Base-by-base conservation (phyloP, 257 asterid genomes). In the Solanum habrochaites region DNA sequence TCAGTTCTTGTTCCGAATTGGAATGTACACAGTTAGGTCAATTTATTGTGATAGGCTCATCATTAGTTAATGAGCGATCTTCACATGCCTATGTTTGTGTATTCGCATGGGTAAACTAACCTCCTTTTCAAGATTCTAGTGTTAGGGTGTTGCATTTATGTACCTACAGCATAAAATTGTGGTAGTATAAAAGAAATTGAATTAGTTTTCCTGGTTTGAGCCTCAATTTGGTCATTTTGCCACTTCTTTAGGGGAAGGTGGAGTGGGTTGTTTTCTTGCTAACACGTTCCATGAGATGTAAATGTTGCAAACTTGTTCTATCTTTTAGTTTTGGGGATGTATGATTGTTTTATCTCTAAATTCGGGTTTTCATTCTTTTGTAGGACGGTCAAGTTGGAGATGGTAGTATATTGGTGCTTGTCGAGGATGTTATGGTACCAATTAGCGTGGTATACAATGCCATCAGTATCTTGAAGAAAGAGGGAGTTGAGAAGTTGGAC, bases 401-500 rank as follows among this genome's bases (percentile, higher is more conserved):
- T 70, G 91, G 91, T 23, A 90, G 91, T 62, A 39, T 95, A 32
- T 78, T 96, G 92, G 97, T 92, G 83, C 85, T 96, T 21, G 92
- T 97, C 2, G 97, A 96, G 91, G 90, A 90, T 31, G 91, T 88
- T 37, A 86, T 88, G 8, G 92, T 93, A 49, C 90, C 94, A 49
- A 67, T 93, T 84, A 80, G 85, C 77, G 90, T 89, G 40, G 91
- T 93, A 86, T 78, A n/a, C 35, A 94, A 91, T 86, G 97, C 98
- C 14, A 77, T 93, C 75, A 91, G 90, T 91, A 92, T 85, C 82
- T 89, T 92, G 78, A 90, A 86, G 88, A 93, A 92, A 90, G 96
- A 89, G 60, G 96, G 90, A 64, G 71, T 88, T 67, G 93, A 93
- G 87, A 78, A 90, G 80, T 25, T 87, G 86, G 93, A 95, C 83